Conservation (phyloP, 768 basidiomycete genomes). For the Epithele typhae region DNA sequence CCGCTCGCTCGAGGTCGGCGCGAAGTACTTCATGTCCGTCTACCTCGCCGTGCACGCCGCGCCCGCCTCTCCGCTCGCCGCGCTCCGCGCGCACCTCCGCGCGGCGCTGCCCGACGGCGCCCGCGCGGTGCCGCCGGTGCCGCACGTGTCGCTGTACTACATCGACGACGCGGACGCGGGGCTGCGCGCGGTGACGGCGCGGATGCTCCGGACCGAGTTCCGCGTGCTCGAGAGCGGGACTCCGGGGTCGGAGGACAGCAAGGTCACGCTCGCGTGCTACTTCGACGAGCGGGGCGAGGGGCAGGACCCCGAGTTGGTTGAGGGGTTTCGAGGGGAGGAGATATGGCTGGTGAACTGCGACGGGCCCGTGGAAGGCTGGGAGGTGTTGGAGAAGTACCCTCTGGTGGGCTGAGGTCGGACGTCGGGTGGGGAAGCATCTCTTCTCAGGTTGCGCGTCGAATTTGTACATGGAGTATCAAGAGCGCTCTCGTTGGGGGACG, state of each 20-base stretch:
- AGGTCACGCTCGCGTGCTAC: slow-evolving; percentile 3
- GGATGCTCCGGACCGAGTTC: slow-evolving; percentile 35
- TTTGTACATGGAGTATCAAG: too few relatives aligned
- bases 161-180: slow-evolving; percentile 61
- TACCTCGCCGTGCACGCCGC: slow-evolving; percentile 49
- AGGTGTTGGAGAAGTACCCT: slow-evolving; percentile 19
- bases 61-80: slow-evolving; percentile 32
- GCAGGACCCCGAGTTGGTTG: slow-evolving; percentile 11
- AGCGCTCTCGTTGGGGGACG: too few relatives aligned
- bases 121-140: slow-evolving; percentile 52
- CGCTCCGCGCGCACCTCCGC: slow-evolving; percentile 47
- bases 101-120: slow-evolving; percentile 31
- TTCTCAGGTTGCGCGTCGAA: too few relatives aligned
- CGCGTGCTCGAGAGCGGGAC: slow-evolving; percentile 32
- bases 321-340: slow-evolving; percentile 22
- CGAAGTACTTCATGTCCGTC: slow-evolving; percentile 69
- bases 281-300: slow-evolving; percentile 5
- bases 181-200: slow-evolving; percentile 47
- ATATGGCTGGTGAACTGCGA: slow-evolving; percentile 28
- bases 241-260: slow-evolving; percentile 9
- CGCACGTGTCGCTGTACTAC: slow-evolving; percentile 74
- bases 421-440: too few relatives aligned
- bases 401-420: too few relatives aligned
- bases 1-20: slow-evolving; percentile 48
- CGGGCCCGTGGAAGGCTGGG: slow-evolving; percentile 24